Base-by-base conservation (phyloP, 768 basidiomycete genomes). In the Lactifluus hygrophoroides region DNA sequence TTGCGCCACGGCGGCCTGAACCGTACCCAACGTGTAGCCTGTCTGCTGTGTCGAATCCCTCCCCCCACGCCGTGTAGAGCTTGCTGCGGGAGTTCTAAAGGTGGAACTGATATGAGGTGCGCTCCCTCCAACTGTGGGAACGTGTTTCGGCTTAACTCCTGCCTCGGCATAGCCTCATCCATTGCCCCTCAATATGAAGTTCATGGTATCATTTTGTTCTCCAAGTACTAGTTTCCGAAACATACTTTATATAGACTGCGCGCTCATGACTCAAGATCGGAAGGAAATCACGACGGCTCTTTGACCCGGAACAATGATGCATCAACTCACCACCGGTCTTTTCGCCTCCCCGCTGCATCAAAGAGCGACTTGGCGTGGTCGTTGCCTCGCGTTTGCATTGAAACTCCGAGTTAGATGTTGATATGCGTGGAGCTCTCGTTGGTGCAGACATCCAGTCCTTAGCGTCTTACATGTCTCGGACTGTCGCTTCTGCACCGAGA, bases 321-420 rank as follows among this genome's bases (percentile, higher is more conserved):
- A 25, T 30, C 48, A 37, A 14, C 32, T 51, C 23, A 21, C 43
- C 53, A 50, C 19, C 27, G 23, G n/a, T 30, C 30, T 51, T 28
- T 17, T 46, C 43, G 35, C 37, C 28, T 23, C 35, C 48, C 49
- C 28, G 16, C 37, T 23, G 3, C 54, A 51, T 56, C 59, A 60
- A 35, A 45, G 49, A 46, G 28, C 28, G n/a, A 60, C 35, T 46
- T 51, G 27, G 48, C 54, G n/a, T 51, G 44, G 35, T 23, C 27
- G 5, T 46, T 56, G 49, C 54, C 54, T 56, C 23, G 49, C 54
- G 59, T 40, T 55, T 30, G 59, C 13, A 51, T 60, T 60, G n/a
- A 46, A 56, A 56, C 49, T 56, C 59, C 54, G 59, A 51, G 58
- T n/a, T 34, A 46, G 34, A 45, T 51, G 44, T 35, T 27, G 49